Percentiles rank a stretch among this genome's conserved stretches.
phyloP scores from a whole-genome alignment of 306 rosid species.

The Mimosa pudica region DNA sequence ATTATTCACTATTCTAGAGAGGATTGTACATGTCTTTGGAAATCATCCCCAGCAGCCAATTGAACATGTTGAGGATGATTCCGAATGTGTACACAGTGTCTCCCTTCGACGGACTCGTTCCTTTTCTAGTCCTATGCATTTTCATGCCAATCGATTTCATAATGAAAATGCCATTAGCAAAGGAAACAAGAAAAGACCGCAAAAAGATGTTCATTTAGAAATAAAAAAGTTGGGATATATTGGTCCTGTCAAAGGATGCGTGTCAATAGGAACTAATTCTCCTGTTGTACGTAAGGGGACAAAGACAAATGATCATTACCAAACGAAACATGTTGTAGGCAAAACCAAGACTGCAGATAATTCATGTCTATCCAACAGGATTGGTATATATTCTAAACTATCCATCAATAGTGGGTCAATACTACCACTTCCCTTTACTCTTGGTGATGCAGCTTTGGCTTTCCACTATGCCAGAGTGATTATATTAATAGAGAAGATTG shows the following conservation, averaged over 20 bases:
- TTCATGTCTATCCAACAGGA: constrained; percentile 34
- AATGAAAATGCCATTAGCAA: neutral
- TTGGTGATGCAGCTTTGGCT: constrained; percentile 69
- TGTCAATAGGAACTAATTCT: constrained; percentile 44
- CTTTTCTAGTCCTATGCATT: constrained; percentile 31
- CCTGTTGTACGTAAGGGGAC: constrained; percentile 39
- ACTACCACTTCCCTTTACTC: constrained; percentile 56
- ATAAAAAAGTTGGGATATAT: constrained; percentile 32
- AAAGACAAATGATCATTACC: constrained; percentile 27
- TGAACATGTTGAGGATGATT: constrained; percentile 24
- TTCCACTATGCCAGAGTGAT: constrained; percentile 80
- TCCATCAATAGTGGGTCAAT: constrained; percentile 43
- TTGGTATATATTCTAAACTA: constrained; percentile 50
- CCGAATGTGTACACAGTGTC: constrained; percentile 19
- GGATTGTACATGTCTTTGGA: constrained; percentile 66
- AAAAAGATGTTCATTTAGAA: constrained; percentile 37
- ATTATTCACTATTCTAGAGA: constrained; percentile 67
- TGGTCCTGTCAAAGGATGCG: constrained; percentile 55
- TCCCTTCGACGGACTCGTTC: constrained; percentile 46
- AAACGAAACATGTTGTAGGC: constrained; percentile 21
- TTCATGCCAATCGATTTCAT: constrained; percentile 48
- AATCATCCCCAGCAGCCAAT: constrained; percentile 31
- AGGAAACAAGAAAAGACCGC: constrained; percentile 39
- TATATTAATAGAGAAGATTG: constrained; percentile 59
- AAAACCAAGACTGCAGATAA: constrained; percentile 31